Percentiles rank a stretch among this genome's conserved stretches.
phyloP scores from a whole-genome alignment of 805 yeast species.

The Peterozyma toletana region DNA sequence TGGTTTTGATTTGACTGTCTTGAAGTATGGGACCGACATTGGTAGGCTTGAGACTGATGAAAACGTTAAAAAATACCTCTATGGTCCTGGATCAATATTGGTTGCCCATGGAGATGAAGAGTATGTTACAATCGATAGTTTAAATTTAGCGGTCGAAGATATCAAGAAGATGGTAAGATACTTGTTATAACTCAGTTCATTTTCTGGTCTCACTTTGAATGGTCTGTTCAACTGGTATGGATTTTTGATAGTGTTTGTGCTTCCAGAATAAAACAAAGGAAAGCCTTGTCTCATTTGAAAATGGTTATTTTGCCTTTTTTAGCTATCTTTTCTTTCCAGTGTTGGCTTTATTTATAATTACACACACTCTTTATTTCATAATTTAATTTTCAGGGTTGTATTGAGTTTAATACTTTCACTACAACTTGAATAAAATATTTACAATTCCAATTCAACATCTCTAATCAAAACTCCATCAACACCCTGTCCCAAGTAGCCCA shows the following conservation, averaged over 20 bases:
- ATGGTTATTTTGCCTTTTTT: too few relatives aligned
- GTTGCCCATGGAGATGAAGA: slow-evolving; percentile 58
- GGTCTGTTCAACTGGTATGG: too few relatives aligned
- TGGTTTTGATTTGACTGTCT: slow-evolving; percentile 25
- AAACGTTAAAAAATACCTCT: slow-evolving; percentile 40
- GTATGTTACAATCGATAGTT: slow-evolving; percentile 37
- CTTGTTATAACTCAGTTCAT: not conserved
- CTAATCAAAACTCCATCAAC: slow-evolving; percentile 57
- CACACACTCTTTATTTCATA: too few relatives aligned
- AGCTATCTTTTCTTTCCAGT: too few relatives aligned
- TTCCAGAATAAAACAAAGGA: too few relatives aligned
- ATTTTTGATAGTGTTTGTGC: too few relatives aligned
- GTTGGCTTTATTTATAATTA: too few relatives aligned
- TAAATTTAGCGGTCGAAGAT: slow-evolving; percentile 44
- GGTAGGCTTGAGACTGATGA: slow-evolving; percentile 27
- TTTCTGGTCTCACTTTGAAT: too few relatives aligned
- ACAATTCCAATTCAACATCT: slow-evolving; percentile 37
- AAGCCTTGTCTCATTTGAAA: too few relatives aligned
- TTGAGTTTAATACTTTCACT: too few relatives aligned
- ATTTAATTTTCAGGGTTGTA: too few relatives aligned
- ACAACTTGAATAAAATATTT: too few relatives aligned
- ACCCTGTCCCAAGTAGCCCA: slow-evolving; percentile 56
- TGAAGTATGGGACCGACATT: slow-evolving; percentile 32
- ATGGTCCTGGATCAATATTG: slow-evolving; percentile 61
- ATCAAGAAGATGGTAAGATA: slow-evolving; percentile 34